phyloP scores from a whole-genome alignment of 257 asterid species.

The Catharanthus roseus region DNA sequence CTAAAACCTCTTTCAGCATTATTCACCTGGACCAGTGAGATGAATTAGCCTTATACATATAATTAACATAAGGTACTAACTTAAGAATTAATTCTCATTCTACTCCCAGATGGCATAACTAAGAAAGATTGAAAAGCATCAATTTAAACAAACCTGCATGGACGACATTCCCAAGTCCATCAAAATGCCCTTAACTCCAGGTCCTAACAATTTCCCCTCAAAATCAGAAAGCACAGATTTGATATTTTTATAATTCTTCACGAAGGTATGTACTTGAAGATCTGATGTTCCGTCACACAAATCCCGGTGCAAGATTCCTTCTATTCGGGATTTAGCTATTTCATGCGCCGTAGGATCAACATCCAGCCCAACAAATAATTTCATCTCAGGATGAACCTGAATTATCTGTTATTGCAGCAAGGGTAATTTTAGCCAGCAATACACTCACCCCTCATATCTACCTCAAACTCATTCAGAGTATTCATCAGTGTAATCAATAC shows the following conservation, averaged over 20 bases:
- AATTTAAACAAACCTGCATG: conserved; percentile 68
- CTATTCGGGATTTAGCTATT: conserved; percentile 55
- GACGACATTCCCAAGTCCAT: conserved; percentile 99
- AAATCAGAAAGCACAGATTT: conserved; percentile 52
- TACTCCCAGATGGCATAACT: too few relatives aligned
- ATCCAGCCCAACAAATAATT: conserved; percentile 69
- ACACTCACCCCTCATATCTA: not conserved
- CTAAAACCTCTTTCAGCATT: conserved; percentile 88
- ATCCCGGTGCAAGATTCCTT: conserved; percentile 26
- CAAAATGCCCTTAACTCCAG: conserved; percentile 73
- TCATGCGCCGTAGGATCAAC: conserved; percentile 89
- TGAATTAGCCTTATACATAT: not conserved
- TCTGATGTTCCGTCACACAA: conserved; percentile 26
- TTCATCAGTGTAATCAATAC: not conserved
- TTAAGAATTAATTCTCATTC: not conserved
- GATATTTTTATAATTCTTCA: conserved; percentile 59
- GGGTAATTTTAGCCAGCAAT: conserved; percentile 8
- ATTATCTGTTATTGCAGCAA: conserved; percentile 58
- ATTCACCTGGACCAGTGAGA: conserved; percentile 53
- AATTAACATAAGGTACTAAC: not conserved
- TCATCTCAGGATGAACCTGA: conserved; percentile 84
- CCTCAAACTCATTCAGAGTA: not conserved
- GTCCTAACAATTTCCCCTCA: conserved; percentile 29
- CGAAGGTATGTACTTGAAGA: conserved; percentile 49
- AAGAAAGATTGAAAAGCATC: not conserved